Evolutionary conservation across 768 basidiomycete genomes (phyloP).

Genomic region (Lactifluus pinguis): DNA sequence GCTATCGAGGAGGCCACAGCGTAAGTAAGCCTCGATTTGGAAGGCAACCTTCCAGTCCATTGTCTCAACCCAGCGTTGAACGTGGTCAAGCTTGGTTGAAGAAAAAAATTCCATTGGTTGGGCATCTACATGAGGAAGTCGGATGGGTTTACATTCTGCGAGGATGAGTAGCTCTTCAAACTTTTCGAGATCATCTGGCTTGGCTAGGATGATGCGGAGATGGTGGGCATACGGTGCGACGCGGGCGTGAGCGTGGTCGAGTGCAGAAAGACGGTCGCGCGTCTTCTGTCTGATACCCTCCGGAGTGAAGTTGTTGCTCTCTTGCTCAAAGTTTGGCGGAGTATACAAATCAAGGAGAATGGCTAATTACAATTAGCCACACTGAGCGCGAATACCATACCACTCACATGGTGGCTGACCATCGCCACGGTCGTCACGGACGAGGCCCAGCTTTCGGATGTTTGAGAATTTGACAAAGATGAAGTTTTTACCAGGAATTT

Average conservation of each 20-base stretch:
- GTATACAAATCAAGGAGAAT: slow-evolving; percentile 20
- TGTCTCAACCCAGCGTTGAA: slow-evolving; percentile 36
- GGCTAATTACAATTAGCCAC: not conserved
- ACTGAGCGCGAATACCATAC: not conserved
- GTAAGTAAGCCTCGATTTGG: slow-evolving; percentile 64
- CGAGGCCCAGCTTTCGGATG: slow-evolving; percentile 16
- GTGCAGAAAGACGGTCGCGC: slow-evolving; percentile 47
- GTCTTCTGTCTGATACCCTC: slow-evolving; percentile 31
- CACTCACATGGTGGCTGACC: slow-evolving; percentile 10
- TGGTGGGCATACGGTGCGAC: slow-evolving; percentile 69
- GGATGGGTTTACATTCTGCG: slow-evolving; percentile 33
- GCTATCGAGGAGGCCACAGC: slow-evolving; percentile 55
- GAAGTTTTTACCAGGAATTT: not conserved
- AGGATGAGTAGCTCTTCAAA: slow-evolving; percentile 47
- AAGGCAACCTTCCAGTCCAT: slow-evolving; percentile 65
- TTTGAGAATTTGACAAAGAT: slow-evolving; percentile 10
- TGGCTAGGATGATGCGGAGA: slow-evolving; percentile 51
- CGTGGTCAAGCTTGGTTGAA: slow-evolving; percentile 34
- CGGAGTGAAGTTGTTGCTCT: slow-evolving; percentile 43
- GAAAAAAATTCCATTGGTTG: slow-evolving; percentile 42
- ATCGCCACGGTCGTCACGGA: not conserved
- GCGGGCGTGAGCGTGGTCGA: slow-evolving; percentile 48
- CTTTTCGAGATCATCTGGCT: slow-evolving; percentile 37
- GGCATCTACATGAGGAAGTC: slow-evolving; percentile 39
- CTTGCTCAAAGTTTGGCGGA: slow-evolving; percentile 55